Evolutionary conservation across 2,329 filamentous ascomycete genomes (phyloP), one percentile per base, ranked within the genome.

Genomic region (Zymoseptoria brevis): DNA sequence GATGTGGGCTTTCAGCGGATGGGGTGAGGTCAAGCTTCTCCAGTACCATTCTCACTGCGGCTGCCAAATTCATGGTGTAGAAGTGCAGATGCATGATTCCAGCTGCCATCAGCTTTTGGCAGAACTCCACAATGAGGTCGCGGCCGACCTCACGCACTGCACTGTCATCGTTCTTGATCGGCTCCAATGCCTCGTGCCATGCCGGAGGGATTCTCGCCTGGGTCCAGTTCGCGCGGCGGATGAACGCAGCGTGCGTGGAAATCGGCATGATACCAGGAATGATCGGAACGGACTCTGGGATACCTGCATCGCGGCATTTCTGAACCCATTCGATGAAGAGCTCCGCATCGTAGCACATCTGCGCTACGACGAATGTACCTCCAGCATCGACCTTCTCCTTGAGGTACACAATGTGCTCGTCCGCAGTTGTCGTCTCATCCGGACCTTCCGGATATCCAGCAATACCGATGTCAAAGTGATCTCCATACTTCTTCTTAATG

Each of bases 321-420:
- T 83, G 80, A 45, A 95, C 88, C 94, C 94, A 99, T 56, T 86
- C 83, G 57, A 97, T 76, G 76, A 99, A 99, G 72, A 94, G 93
- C 70, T 99, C 93, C 54, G 85, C 92, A 71, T 99, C 93, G 79
- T 99, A 99, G 77, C 97, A 97, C 94, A 99, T 99, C 77, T 99
- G 94, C 0, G 94, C 97, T 57, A 99, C 89, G 64, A 99, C 89
- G 73, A 97, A 99, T 6, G 88, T 87, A 62, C 88, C 92, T 55
- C 94, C 94, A 60, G 90, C 89, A 72, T 99, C 94, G 35, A 97
- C 87, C 79, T 99, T 99, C 75, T 97, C 89, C 78, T 97, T 97
- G 71, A 99, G 77, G 74, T 97, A 94, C 64, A 94, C 87, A 64
- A 99, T 84, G 69, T 99, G 81, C 61, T 84, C 76, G 53, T 96